Base-by-base conservation (phyloP, 208 protist species). In the Novymonas esmeraldas region DNA sequence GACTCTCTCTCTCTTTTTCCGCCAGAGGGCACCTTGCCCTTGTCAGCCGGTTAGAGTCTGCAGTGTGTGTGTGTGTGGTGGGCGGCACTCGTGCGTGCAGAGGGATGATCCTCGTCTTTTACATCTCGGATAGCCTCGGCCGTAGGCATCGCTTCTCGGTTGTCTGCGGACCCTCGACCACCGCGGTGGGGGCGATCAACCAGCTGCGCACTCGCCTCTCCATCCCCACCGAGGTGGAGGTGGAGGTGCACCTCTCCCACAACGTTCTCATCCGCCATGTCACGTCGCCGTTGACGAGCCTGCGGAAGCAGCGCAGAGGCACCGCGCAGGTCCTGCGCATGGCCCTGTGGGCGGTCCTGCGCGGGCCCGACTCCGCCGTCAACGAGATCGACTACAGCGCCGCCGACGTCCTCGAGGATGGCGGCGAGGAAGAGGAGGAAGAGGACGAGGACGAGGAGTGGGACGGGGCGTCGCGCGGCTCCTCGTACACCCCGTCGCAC, bases 71-170 rank as follows among this genome's bases (percentile, higher is more conserved):
- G n/a, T 44, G 0, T 45, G 42, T 33, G 14, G 10, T 24, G n/a
- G n/a, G n/a, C n/a, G n/a, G n/a, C n/a, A n/a, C n/a, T n/a, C n/a
- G n/a, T n/a, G n/a, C n/a, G n/a, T n/a, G n/a, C n/a, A n/a, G n/a
- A n/a, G n/a, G n/a, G 24, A 85, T 85, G 79, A 85, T 85, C 51
- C 54, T 85, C 48, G 29, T 81, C 6, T 81, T 85, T 34, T 57
- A 64, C 51, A 63, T 85, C 9, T 33, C 54, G 9, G 68, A 81
- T 46, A 59, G 54, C 18, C 24, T 39, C 2, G 79, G 75, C 0
- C 31, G 13, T 3, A 2, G 41, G 24, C 66, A 64, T 28, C 75
- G 79, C 6, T 36, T 66, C 24, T 79, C 57, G 16, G 54, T 64
- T n/a, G 60, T 75, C 4, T 78, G 75, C 34, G 57, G 60, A 0